These are phyloP conservation scores for Colletotrichum sp. DNA, from an alignment of 2,329 filamentous ascomycete species.

Conservation along the genomic window DNA sequence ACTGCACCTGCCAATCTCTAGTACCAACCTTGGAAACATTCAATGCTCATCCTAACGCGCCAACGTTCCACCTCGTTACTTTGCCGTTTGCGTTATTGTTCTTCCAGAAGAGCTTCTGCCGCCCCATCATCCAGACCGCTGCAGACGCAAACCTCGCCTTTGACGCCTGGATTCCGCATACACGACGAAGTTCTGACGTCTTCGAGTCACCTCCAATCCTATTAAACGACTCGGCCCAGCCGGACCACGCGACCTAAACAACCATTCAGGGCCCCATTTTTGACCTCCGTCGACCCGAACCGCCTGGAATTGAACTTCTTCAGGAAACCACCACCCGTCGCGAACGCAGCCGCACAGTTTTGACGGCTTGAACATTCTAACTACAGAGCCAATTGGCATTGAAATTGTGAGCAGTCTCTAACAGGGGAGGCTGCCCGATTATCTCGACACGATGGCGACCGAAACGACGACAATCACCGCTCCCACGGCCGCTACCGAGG, in stretches of 20 bases:
- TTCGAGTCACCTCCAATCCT: background rate
- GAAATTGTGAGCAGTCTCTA: constrained; percentile 2
- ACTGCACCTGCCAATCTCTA: background rate
- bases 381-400: background rate
- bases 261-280: background rate
- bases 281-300: background rate
- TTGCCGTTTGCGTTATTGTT: constrained; percentile 15
- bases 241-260: background rate
- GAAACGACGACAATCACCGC: constrained; percentile 2
- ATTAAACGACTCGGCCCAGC: background rate
- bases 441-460: constrained; percentile 3
- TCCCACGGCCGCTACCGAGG: background rate
- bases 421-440: constrained; percentile 5
- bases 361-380: background rate
- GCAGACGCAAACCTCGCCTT: background rate
- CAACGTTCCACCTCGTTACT: constrained; percentile 17
- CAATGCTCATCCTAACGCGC: constrained; percentile 22
- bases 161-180: background rate
- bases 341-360: background rate
- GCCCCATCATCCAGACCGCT: background rate
- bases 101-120: background rate
- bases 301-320: background rate
- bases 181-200: background rate
- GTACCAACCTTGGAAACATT: constrained; percentile 14
- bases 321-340: background rate